Evolutionary conservation across 2,329 filamentous ascomycete genomes (phyloP), one percentile per base, ranked within the genome.

Genomic region (Colletotrichum aenigma): DNA sequence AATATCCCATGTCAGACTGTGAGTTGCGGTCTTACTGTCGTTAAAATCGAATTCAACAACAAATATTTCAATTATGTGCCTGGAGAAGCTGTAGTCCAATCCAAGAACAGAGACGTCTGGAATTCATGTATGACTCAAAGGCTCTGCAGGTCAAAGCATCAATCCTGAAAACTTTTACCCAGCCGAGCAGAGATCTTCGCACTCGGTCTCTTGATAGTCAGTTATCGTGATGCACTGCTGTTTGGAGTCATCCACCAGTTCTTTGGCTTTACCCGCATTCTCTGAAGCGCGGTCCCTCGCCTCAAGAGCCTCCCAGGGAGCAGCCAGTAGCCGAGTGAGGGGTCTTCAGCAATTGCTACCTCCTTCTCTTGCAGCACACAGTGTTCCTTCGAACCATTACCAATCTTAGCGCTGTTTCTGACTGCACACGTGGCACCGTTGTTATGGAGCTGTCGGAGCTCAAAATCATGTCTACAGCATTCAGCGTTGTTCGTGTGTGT

Each of bases 111-210:
- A 43, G 1, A 43, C 2, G 0, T 2, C 0, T n/a, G 8, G 1
- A n/a, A 43, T n/a, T 18, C 36, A 18, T 18, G 16, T 9, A 18
- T 9, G 7, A 38, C 1, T 36, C 1, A 36, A 36, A 36, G 8
- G 34, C 36, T 0, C 36, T 38, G 0, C 16, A 38, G 4, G 0
- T 18, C 7, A 18, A 38, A 38, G 0, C 0, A 38, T 18, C 36
- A 38, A 18, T 0, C 36, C 36, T 0, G 2, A 38, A 9, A 9
- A 38, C 36, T 18, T 38, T 0, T 18, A 0, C 0, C 2, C 7
- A 38, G 36, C 16, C 16, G 7, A 38, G 36, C 36, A 38, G 36
- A 38, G 36, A 18, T 38, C 36, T 38, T 38, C 16, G 36, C 5
- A 38, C 16, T 0, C 0, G 15, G 36, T 1, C 36, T 38, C 36